These are phyloP conservation scores for Arctostaphylos glauca DNA, from an alignment of 148 eudicot genomes.

Conservation along the genomic window DNA sequence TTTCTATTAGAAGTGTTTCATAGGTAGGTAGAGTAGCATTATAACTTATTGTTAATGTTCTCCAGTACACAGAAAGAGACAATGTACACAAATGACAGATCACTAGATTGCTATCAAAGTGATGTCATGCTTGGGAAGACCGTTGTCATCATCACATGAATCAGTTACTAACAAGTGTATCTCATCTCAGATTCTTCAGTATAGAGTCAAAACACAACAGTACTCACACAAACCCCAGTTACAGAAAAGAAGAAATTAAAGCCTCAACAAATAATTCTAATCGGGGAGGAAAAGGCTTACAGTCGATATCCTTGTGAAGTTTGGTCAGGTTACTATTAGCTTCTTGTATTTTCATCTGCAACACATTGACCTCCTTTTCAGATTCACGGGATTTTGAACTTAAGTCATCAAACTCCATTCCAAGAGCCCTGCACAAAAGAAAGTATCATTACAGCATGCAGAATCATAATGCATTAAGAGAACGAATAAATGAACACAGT, in stretches of 20 bases:
- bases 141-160: background rate
- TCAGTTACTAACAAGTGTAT: background rate
- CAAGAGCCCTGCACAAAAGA: conserved; percentile 44
- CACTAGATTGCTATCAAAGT: background rate
- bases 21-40: background rate
- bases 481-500: background rate
- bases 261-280: background rate
- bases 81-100: background rate
- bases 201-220: background rate
- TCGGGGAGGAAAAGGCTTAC: conserved; percentile 48
- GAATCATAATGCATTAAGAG: conserved; percentile 4
- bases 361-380: conserved; percentile 67
- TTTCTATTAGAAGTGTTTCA: background rate
- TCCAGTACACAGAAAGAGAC: background rate
- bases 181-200: background rate
- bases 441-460: background rate
- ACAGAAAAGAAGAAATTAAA: background rate
- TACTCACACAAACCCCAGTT: background rate
- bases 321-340: conserved; percentile 47
- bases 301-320: conserved; percentile 65
- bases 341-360: conserved; percentile 77
- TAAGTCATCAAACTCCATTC: conserved; percentile 60
- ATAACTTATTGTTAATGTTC: background rate
- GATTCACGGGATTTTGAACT: conserved; percentile 69
- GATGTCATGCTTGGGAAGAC: background rate